Base-by-base conservation (phyloP, 2,329 filamentous ascomycete species). In the Pyricularia sp. region DNA sequence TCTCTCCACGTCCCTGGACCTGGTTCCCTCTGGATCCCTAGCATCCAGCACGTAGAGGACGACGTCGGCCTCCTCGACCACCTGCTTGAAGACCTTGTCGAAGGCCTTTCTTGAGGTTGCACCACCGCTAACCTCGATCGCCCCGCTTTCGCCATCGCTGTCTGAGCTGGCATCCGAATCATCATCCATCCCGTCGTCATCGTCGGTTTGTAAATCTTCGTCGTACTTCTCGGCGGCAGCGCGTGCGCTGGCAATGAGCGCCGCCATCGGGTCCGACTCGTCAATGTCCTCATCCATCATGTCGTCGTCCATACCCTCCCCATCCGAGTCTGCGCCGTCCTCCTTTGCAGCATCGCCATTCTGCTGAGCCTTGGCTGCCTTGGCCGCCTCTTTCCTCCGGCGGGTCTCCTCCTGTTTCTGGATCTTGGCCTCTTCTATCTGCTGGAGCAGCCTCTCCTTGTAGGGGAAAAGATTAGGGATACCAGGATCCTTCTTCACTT, bases 381-480 rank as follows among this genome's bases (percentile, higher is more conserved):
- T 92, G 69, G 89, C 89, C 75, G 93, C 82, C 76, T 96, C 92
- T 71, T 87, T 87, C 74, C 88, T 85, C 76, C 86, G 86, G 78
- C 87, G 84, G 69, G 86, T 85, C 76, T 97, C 92, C 76, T 97
- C 93, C 72, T 88, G 88, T 83, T 94, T 97, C 78, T 87, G 83
- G 73, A 90, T 83, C 77, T 91, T 91, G 75, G 88, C 90, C 81
- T 97, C 92, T 81, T 99, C 95, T 74, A 99, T 96, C 80, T 99
- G 93, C 70, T 94, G 89, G 42, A 99, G 86, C 31, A 99, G 87
- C 84, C 91, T 94, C 79, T 97, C 94, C 83, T 99, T 99, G 85
- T 95, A 97, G 0, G 95, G 95, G 82, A 97, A 99, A 50, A 97
- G 82, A 77, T 98, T 99, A 59, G 95, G 95, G 71, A 99, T 97